Percentiles rank a stretch among this genome's conserved stretches.
These are phyloP conservation scores for Grifola frondosa DNA, from an alignment of 1,284 basidiomycete genomes.

Conservation along the genomic window DNA sequence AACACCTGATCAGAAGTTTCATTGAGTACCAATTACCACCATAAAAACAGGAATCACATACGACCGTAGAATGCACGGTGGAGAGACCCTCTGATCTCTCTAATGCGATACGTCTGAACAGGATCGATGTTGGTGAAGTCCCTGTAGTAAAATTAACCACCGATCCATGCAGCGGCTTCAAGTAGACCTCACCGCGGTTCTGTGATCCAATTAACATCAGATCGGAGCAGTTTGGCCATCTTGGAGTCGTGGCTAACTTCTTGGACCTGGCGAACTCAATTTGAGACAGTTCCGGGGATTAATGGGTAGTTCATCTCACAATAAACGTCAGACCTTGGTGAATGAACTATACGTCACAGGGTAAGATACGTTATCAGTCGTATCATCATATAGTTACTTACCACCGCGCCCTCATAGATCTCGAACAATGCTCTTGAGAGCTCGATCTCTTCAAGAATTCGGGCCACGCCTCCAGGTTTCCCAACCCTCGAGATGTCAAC, in stretches of 20 bases:
- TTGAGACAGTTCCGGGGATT: background rate
- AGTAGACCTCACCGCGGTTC: constrained; percentile 58
- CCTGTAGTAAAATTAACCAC: constrained; percentile 35
- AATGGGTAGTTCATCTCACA: constrained; percentile 37
- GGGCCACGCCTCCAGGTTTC: constrained; percentile 38
- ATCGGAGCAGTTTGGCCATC: constrained; percentile 66
- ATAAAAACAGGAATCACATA: constrained; percentile 31
- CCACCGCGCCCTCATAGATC: constrained; percentile 77
- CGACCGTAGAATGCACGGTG: constrained; percentile 74
- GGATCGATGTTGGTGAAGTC: constrained; percentile 82
- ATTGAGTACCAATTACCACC: background rate
- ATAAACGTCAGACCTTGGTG: constrained; percentile 80
- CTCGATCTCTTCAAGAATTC: constrained; percentile 85
- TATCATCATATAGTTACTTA: constrained; percentile 35
- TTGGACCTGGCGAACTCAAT: constrained; percentile 50
- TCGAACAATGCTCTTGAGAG: constrained; percentile 84
- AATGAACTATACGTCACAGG: constrained; percentile 56
- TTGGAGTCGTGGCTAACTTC: constrained; percentile 82
- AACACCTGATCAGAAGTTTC: constrained; percentile 46
- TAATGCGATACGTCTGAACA: constrained; percentile 75
- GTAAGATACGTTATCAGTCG: background rate
- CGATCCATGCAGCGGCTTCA: background rate
- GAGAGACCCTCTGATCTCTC: constrained; percentile 61
- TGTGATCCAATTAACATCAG: constrained; percentile 85
- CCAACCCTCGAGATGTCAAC: constrained; percentile 60